Evolutionary conservation across 2,329 filamentous ascomycete species (phyloP).

Genomic region (Septoria petroselini): DNA sequence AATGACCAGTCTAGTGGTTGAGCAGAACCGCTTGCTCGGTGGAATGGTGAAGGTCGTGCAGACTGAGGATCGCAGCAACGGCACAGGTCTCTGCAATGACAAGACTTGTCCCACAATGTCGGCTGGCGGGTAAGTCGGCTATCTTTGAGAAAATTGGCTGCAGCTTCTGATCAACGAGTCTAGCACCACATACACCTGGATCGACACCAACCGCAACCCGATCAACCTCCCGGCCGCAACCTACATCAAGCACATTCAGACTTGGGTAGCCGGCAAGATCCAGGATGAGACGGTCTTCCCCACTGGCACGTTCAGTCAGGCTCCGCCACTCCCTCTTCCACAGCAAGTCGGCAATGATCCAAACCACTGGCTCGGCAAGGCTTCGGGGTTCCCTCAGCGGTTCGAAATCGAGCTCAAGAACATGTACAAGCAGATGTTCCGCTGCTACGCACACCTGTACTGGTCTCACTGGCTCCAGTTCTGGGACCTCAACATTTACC

Average conservation of each 20-base stretch:
- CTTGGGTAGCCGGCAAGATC: slow-evolving; percentile 95
- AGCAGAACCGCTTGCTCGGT: slow-evolving; percentile 85
- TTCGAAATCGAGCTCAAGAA: slow-evolving; percentile 73
- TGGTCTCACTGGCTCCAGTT: slow-evolving; percentile 53
- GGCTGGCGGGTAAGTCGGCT: slow-evolving; percentile 77
- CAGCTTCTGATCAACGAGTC: neutral
- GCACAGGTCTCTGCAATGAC: slow-evolving; percentile 76
- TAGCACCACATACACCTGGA: slow-evolving; percentile 96
- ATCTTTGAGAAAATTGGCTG: neutral
- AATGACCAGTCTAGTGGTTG: slow-evolving; percentile 63
- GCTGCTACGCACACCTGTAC: slow-evolving; percentile 54
- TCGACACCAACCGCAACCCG: slow-evolving; percentile 80
- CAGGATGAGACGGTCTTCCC: slow-evolving; percentile 88
- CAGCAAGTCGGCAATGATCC: slow-evolving; percentile 46
- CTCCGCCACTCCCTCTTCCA: slow-evolving; percentile 52
- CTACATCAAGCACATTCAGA: slow-evolving; percentile 93
- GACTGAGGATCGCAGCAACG: slow-evolving; percentile 67
- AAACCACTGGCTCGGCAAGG: slow-evolving; percentile 82
- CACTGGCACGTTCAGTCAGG: slow-evolving; percentile 71
- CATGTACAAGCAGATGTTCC: slow-evolving; percentile 56
- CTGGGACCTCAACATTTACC: slow-evolving; percentile 49
- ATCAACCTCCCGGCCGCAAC: slow-evolving; percentile 89
- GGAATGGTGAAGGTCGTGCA: slow-evolving; percentile 87
- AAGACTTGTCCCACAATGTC: slow-evolving; percentile 87
- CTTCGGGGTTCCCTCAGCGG: slow-evolving; percentile 63